phyloP scores from a whole-genome alignment of 2,329 filamentous ascomycete genomes.

The Penicillium sp. region DNA sequence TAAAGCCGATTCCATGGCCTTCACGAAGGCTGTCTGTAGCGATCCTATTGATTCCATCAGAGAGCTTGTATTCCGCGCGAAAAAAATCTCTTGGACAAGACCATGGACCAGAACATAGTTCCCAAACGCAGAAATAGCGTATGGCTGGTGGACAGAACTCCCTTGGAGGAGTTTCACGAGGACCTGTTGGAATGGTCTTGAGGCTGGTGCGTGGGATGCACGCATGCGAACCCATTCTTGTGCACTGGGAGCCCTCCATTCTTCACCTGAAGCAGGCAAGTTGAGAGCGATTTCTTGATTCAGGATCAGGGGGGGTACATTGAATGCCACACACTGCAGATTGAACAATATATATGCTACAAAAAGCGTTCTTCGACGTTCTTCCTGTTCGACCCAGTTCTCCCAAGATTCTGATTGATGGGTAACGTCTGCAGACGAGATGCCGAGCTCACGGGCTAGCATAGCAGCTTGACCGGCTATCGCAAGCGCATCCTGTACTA shows the following conservation, averaged over 20 bases:
- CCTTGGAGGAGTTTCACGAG: background rate
- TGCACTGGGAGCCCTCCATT: conserved; percentile 12
- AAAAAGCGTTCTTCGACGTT: conserved; percentile 15
- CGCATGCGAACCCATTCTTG: background rate
- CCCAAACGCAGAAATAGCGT: conserved; percentile 55
- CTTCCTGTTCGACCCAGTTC: conserved; percentile 10
- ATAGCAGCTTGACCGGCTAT: conserved; percentile 12
- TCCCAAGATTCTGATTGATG: conserved; percentile 37
- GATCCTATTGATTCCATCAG: background rate
- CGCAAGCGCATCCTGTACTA: conserved; percentile 4
- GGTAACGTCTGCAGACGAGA: conserved; percentile 61
- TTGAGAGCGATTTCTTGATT: conserved; percentile 13
- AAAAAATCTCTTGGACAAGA: conserved; percentile 70
- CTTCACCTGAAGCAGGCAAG: too few species aligned
- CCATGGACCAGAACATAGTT: conserved; percentile 73
- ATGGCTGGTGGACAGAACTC: background rate
- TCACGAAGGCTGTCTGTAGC: background rate
- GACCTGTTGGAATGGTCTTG: background rate
- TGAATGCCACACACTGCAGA: conserved; percentile 15
- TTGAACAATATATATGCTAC: conserved; percentile 21
- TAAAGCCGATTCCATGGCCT: conserved; percentile 12
- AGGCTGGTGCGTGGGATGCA: background rate
- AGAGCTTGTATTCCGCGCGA: conserved; percentile 54
- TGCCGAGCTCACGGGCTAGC: conserved; percentile 48
- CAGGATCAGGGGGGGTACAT: conserved; percentile 15